Base-by-base conservation (phyloP, 2,329 filamentous ascomycete genomes). In the Paraconiothyrium sp. region DNA sequence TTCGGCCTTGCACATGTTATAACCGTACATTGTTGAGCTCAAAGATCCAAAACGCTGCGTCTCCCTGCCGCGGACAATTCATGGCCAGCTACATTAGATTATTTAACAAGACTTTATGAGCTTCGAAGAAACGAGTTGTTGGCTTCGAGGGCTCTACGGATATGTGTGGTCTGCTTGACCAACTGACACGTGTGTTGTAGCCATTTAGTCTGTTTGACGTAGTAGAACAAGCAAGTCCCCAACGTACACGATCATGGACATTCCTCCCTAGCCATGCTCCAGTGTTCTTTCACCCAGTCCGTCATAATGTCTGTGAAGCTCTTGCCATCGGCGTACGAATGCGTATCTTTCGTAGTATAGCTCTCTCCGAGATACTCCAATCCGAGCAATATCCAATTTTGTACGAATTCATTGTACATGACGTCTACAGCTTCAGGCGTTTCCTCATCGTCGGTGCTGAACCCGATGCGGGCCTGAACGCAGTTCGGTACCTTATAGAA, bases 351-450 rank as follows among this genome's bases (percentile, higher is more conserved):
- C 22, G 81, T 76, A 44, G 80, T 78, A 67, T 84, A 81, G 61
- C 82, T 82, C 54, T 85, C 76, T 2, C 85, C 85, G 10, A 86
- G 75, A 67, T 85, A 88, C 62, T 89, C 88, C 63, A 97, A 81
- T 2, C 93, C 93, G 11, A 90, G 80, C 20, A 97, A 78, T 43
- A 98, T 82, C 86, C 91, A 96, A 10, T 89, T 89, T 78, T 95
- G 86, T 39, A 98, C 89, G 76, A 97, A 99, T 75, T 97, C 93
- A 60, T 97, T 87, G 74, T 96, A 99, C 14, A 97, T 89, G 8
- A 99, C 77, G 76, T 98, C 94, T 0, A 99, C 93, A 0, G 80
- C 89, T 56, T 91, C 87, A 0, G 92, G 92, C 16, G 86, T 82
- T 11, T 71, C 73, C 0, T 76, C 80, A 8, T 75, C 66, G 1